Evolutionary conservation across 2,329 filamentous ascomycete species (phyloP).

Genomic region (Aspergillus sergii): DNA sequence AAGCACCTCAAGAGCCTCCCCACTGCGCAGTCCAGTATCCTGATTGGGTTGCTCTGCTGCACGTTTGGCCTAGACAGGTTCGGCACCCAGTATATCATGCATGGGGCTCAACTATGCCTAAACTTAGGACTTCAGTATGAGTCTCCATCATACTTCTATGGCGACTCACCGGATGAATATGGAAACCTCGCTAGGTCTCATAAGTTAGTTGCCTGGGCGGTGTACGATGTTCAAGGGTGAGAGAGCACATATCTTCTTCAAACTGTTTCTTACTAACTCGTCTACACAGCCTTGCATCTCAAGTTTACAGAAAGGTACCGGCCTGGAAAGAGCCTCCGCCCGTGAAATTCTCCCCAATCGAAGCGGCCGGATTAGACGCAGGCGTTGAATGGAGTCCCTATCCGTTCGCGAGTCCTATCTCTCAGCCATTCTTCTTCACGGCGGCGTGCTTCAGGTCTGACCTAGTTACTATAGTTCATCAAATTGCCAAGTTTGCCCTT

Average conservation of each 20-base stretch:
- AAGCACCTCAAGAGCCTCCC: slow-evolving; percentile 17
- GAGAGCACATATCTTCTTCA: not conserved
- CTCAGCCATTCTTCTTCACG: slow-evolving; percentile 17
- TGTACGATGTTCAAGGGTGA: slow-evolving; percentile 29
- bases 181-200: slow-evolving; percentile 16
- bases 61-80: slow-evolving; percentile 28
- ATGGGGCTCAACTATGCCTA: slow-evolving; percentile 19
- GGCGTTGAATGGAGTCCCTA: slow-evolving; percentile 20
- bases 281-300: slow-evolving; percentile 21
- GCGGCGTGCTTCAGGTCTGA: slow-evolving; percentile 13
- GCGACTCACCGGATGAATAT: slow-evolving; percentile 4
- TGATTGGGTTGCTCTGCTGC: slow-evolving; percentile 27
- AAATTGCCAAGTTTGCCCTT: slow-evolving; percentile 17
- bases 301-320: slow-evolving; percentile 25
- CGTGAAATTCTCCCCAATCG: slow-evolving; percentile 17
- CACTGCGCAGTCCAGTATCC: slow-evolving; percentile 24
- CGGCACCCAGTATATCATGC: slow-evolving; percentile 26
- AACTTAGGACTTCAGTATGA: slow-evolving; percentile 14
- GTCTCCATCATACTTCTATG: slow-evolving; percentile 14
- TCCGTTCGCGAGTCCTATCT: slow-evolving; percentile 15
- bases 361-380: slow-evolving; percentile 21
- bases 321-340: slow-evolving; percentile 21
- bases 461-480: slow-evolving; percentile 20
- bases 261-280: slow-evolving; percentile 1
- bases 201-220: slow-evolving; percentile 24